A percentile compares a stretch with the other conserved stretches of the same genome.
phyloP scores from a whole-genome alignment of 805 yeast species.

The Starmerella scarabaei region DNA sequence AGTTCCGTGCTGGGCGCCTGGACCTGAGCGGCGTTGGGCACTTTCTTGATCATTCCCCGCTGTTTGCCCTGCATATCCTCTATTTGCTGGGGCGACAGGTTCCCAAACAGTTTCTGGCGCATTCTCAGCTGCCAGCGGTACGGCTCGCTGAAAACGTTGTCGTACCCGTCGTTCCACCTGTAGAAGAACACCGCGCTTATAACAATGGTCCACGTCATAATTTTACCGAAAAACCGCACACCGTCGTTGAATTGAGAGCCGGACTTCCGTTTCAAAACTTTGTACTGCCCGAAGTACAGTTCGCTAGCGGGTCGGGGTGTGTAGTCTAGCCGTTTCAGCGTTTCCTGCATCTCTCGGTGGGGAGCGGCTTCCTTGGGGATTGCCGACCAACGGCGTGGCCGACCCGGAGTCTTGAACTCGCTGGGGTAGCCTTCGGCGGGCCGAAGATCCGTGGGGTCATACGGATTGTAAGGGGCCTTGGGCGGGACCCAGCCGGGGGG shows the following conservation, averaged over 20 bases:
- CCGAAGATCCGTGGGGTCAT: slow-evolving; percentile 59
- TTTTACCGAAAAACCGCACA: slow-evolving; percentile 42
- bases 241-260: slow-evolving; percentile 48
- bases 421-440: slow-evolving; percentile 82
- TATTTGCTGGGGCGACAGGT: slow-evolving; percentile 44
- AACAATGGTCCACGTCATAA: slow-evolving; percentile 37
- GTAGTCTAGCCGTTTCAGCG: slow-evolving; percentile 61
- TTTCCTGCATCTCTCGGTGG: slow-evolving; percentile 52
- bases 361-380: slow-evolving; percentile 58
- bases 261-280: slow-evolving; percentile 49
- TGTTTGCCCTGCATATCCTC: slow-evolving; percentile 42
- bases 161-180: slow-evolving; percentile 76
- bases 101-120: slow-evolving; percentile 37
- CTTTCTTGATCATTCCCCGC: slow-evolving; percentile 23
- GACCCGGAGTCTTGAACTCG: slow-evolving; percentile 58
- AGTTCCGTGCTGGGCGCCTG: slow-evolving; percentile 11
- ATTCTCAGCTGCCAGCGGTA: slow-evolving; percentile 47
- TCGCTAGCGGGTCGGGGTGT: slow-evolving; percentile 68
- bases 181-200: slow-evolving; percentile 57
- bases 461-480: slow-evolving; percentile 74
- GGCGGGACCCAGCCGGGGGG: slow-evolving; percentile 75
- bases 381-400: slow-evolving; percentile 40
- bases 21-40: slow-evolving; percentile 18
- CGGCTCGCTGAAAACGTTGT: slow-evolving; percentile 57
- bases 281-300: slow-evolving; percentile 65